Conservation (phyloP, 345 rosid species). For the Zanthoxylum bungeanum region DNA sequence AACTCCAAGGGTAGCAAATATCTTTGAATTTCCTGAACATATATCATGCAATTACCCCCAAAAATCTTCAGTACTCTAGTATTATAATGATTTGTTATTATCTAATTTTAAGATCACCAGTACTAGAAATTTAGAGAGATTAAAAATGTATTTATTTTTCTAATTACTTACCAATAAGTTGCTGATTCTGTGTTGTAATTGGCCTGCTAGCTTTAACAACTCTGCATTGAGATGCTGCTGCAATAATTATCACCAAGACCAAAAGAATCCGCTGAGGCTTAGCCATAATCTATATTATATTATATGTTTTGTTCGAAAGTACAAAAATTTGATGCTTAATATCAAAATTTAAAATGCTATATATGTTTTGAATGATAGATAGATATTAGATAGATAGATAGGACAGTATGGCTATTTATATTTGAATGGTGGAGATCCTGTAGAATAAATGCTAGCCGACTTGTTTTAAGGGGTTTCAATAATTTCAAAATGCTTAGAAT, state of each 20-base stretch:
- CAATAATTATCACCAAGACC: background rate
- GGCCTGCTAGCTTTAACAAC: constrained; percentile 12
- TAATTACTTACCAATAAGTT: constrained; percentile 8
- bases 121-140: background rate
- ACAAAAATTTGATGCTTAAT: background rate
- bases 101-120: background rate
- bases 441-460: background rate
- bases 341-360: background rate
- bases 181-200: background rate
- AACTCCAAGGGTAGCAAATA: constrained; percentile 30
- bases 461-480: no score
- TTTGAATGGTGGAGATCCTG: background rate
- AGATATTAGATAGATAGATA: no score
- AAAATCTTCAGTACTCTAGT: background rate
- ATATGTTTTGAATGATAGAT: background rate
- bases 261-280: background rate
- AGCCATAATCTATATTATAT: background rate
- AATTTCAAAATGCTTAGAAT: no score
- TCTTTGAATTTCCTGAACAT: constrained; percentile 24
- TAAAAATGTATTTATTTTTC: no score
- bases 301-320: background rate
- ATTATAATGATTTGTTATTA: background rate
- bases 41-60: background rate
- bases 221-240: background rate
- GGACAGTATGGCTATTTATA: background rate